Evolutionary conservation across 2,329 filamentous ascomycete genomes (phyloP), one percentile per base, ranked within the genome.

Genomic region (Orbilia quercus): DNA sequence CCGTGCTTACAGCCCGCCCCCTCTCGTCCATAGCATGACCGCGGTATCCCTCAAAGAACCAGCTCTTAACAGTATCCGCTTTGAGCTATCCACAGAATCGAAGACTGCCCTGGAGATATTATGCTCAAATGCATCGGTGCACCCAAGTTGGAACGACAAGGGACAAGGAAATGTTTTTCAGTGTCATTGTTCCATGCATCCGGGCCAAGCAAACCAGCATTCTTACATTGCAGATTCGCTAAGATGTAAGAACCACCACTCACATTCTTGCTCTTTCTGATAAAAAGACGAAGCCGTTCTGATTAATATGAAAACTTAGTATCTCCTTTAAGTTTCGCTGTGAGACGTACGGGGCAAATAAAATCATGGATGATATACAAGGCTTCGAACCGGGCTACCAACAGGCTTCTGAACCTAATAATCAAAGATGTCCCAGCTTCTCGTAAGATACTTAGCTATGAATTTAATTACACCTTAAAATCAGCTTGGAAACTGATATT

Each of bases 321-420:
- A 16, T 63, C 58, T 7, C 45, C 45, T 5, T 28, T 53, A 1
- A 63, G 45, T 11, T 63, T 65, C n/a, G 25, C 60, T 31, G n/a
- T 65, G 12, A 22, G 48, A 12, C 50, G 22, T 23, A 48, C 48
- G 2, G 50, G 48, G 16, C 14, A 20, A 2, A 16, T 23, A 28
- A 20, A 20, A 22, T 22, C 48, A 11, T 65, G 60, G 60, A 65
- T 65, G 60, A 28, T 65, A 5, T 65, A 65, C 20, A 65, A 65
- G n/a, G 51, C 34, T 6, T 11, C 42, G 36, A 65, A 65, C 12
- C 25, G 50, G 12, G 50, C 60, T 11, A 48, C 50, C 1, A 65
- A 48, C 16, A 23, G 38, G 34, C 28, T 57, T 11, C 7, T 16
- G 18, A 18, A 48, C 0, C 16, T 65, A 14, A 34, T 48, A 7